These are phyloP conservation scores for Podochytrium sp. DNA, from an alignment of 192 early-diverging fungal genomes.

Conservation along the genomic window DNA sequence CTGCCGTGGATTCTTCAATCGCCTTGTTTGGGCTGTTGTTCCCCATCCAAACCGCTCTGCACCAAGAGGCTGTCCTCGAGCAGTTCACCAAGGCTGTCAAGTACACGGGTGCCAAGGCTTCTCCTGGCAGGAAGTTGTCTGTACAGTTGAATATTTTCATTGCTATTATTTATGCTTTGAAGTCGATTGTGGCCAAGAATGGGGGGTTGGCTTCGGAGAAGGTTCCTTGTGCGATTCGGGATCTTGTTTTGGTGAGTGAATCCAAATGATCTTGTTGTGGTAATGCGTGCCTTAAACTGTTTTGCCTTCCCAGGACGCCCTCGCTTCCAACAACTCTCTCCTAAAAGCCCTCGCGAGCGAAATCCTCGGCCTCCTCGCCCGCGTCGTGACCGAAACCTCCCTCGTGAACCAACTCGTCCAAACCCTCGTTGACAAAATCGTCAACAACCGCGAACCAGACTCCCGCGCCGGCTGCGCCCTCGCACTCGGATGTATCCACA, in stretches of 20 bases:
- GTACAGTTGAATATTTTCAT: slow-evolving; percentile 80
- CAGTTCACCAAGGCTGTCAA: slow-evolving; percentile 69
- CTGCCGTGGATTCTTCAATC: slow-evolving; percentile 79
- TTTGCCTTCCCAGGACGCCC: slow-evolving; percentile 54
- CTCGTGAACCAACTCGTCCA: slow-evolving; percentile 77
- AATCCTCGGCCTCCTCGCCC: slow-evolving; percentile 78
- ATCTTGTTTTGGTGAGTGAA: slow-evolving; percentile 48
- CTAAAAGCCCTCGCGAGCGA: slow-evolving; percentile 81
- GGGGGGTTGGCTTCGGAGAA: slow-evolving; percentile 40
- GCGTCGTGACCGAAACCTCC: slow-evolving; percentile 61
- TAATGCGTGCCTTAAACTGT: not conserved
- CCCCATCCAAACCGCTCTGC: slow-evolving; percentile 63
- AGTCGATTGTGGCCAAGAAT: slow-evolving; percentile 63
- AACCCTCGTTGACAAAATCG: slow-evolving; percentile 81
- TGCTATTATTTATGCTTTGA: slow-evolving; percentile 73
- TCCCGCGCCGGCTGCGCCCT: slow-evolving; percentile 89
- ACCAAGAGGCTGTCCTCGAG: slow-evolving; percentile 81
- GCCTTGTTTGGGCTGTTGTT: slow-evolving; percentile 79
- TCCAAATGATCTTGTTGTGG: slow-evolving; percentile 32
- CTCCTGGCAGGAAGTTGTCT: slow-evolving; percentile 71
- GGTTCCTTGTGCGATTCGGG: slow-evolving; percentile 39
- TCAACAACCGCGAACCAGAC: slow-evolving; percentile 91
- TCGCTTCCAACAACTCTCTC: slow-evolving; percentile 69
- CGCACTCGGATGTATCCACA: slow-evolving; percentile 87
- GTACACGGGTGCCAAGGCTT: slow-evolving; percentile 58